These are phyloP conservation scores for Aspergillus pseudonomiae DNA, from an alignment of 2,329 filamentous ascomycete species.

Conservation along the genomic window DNA sequence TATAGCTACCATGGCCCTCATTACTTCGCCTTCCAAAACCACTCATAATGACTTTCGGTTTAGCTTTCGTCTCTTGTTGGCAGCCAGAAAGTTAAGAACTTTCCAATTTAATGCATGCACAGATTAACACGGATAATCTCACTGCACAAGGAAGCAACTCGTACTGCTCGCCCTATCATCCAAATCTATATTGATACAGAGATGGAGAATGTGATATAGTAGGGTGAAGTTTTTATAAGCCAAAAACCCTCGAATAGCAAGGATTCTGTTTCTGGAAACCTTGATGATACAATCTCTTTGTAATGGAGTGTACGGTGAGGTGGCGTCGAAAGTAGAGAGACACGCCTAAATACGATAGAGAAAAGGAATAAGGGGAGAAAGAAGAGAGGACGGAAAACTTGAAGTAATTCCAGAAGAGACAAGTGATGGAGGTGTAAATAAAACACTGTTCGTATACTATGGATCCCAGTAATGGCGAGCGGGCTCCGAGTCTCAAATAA, in stretches of 20 bases:
- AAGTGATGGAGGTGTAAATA: slow-evolving; percentile 16
- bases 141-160: neutral
- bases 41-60: slow-evolving; percentile 33
- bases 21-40: slow-evolving; percentile 42
- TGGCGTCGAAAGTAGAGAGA: neutral
- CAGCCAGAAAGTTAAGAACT: neutral
- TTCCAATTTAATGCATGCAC: neutral
- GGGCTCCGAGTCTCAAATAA: neutral
- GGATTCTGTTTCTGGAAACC: neutral
- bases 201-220: neutral
- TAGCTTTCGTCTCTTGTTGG: neutral
- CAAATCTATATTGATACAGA: neutral
- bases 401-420: neutral
- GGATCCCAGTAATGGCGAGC: neutral
- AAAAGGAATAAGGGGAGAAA: neutral
- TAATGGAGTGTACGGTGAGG: neutral
- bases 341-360: neutral
- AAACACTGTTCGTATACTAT: slow-evolving; percentile 4
- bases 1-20: slow-evolving; percentile 39
- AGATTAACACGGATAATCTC: neutral
- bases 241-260: neutral
- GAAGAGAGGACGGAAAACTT: neutral
- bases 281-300: neutral
- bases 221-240: neutral
- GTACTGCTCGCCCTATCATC: neutral